phyloP scores from a whole-genome alignment of 148 eudicot species.

The Pouteria glomerata region DNA sequence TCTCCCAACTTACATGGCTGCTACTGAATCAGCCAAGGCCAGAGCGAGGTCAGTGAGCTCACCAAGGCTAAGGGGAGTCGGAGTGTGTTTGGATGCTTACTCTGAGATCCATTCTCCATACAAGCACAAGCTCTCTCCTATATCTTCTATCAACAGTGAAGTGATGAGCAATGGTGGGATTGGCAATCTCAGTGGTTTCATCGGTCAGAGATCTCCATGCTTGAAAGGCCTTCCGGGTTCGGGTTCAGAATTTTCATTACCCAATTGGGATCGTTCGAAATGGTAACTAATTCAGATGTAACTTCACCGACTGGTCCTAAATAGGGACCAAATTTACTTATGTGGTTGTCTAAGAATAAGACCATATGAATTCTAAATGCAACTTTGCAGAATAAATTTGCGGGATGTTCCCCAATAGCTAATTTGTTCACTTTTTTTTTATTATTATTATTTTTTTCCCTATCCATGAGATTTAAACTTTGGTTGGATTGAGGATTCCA shows the following conservation, averaged over 20 bases:
- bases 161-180: conserved; percentile 32
- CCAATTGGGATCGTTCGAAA: conserved; percentile 16
- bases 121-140: conserved; percentile 58
- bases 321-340: no score
- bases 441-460: no score
- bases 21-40: conserved; percentile 70
- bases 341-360: not conserved
- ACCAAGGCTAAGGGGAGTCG: conserved; percentile 50
- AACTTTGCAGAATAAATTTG: no score
- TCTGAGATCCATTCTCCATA: conserved; percentile 63
- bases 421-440: no score
- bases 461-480: no score
- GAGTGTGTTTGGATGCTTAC: conserved; percentile 29
- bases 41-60: conserved; percentile 54
- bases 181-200: conserved; percentile 22
- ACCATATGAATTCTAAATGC: no score
- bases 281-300: conserved; percentile 4
- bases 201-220: conserved; percentile 49
- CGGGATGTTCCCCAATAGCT: no score
- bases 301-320: not conserved
- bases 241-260: conserved; percentile 15
- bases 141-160: conserved; percentile 63
- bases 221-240: conserved; percentile 30
- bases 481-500: no score
- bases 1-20: conserved; percentile 72